Evolutionary conservation across 176 grass and related monocot species (phyloP).

Genomic region (Carex littledalei): DNA sequence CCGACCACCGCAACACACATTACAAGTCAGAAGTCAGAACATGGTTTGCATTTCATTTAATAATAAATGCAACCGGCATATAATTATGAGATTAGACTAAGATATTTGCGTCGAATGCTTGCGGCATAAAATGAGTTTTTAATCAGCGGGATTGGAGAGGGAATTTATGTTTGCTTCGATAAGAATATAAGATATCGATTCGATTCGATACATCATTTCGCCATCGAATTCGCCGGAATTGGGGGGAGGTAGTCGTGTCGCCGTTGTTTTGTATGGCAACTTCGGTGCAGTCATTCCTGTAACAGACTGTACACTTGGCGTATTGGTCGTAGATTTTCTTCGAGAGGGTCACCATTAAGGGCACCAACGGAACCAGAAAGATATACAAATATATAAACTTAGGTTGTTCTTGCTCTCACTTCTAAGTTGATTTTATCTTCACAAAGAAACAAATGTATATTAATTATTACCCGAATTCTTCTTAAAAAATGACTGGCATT

Average conservation of each 20-base stretch:
- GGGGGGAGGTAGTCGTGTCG: background rate
- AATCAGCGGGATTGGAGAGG: background rate
- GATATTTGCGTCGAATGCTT: background rate
- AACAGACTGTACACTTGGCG: background rate
- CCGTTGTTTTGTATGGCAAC: background rate
- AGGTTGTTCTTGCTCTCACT: too few species aligned
- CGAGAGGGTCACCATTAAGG: too few species aligned
- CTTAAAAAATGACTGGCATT: too few species aligned
- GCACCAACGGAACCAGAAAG: too few species aligned
- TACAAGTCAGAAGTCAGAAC: background rate
- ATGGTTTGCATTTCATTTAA: background rate
- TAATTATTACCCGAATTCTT: too few species aligned
- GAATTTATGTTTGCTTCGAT: background rate
- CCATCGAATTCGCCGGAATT: background rate
- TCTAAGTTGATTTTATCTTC: too few species aligned
- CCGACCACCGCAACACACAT: too few species aligned
- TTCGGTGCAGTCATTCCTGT: background rate
- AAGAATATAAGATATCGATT: too few species aligned
- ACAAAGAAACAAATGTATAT: too few species aligned
- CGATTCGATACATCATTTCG: background rate
- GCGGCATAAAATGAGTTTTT: background rate
- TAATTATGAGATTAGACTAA: background rate
- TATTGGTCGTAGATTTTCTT: background rate
- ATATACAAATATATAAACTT: too few species aligned
- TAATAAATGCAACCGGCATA: background rate